These are phyloP conservation scores for Diplotaxis tenuifolia DNA, from an alignment of 345 rosid species.

Conservation along the genomic window DNA sequence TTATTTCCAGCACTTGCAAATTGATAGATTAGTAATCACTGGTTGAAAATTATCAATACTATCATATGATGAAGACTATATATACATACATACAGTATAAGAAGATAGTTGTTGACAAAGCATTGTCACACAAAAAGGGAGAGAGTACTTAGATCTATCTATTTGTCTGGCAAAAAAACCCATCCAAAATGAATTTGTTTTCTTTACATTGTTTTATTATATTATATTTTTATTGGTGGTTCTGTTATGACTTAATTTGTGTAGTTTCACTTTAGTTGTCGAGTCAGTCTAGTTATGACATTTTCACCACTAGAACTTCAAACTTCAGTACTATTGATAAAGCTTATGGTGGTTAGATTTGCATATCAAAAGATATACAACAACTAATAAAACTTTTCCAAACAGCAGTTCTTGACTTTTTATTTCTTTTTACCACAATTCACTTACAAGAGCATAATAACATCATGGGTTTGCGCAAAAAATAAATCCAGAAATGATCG, in stretches of 20 bases:
- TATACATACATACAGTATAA: conserved; percentile 1
- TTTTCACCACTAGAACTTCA: conserved; percentile 15
- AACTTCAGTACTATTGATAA: conserved; percentile 32
- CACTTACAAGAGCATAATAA: conserved; percentile 7
- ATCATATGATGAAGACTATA: neutral
- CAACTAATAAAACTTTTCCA: conserved; percentile 19
- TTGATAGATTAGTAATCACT: conserved; percentile 1
- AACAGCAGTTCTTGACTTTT: conserved; percentile 24
- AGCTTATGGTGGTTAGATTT: conserved; percentile 35
- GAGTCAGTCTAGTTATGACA: conserved; percentile 21
- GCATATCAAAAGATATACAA: conserved; percentile 29
- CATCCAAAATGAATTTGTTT: conserved; percentile 32
- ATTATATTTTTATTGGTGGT: conserved; percentile 8
- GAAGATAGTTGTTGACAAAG: conserved; percentile 36
- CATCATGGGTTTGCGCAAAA: conserved; percentile 15
- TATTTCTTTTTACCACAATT: conserved; percentile 10
- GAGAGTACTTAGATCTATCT: conserved; percentile 27
- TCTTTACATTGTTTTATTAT: conserved; percentile 12
- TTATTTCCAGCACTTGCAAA: conserved; percentile 8
- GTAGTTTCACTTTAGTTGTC: conserved; percentile 37
- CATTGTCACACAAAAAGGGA: conserved; percentile 3
- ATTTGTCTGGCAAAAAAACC: conserved; percentile 25
- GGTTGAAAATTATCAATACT: neutral
- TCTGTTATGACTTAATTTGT: conserved; percentile 29
- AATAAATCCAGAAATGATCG: neutral